These are phyloP conservation scores for Aegle marmelos DNA, from an alignment of 345 rosid genomes.

Conservation along the genomic window DNA sequence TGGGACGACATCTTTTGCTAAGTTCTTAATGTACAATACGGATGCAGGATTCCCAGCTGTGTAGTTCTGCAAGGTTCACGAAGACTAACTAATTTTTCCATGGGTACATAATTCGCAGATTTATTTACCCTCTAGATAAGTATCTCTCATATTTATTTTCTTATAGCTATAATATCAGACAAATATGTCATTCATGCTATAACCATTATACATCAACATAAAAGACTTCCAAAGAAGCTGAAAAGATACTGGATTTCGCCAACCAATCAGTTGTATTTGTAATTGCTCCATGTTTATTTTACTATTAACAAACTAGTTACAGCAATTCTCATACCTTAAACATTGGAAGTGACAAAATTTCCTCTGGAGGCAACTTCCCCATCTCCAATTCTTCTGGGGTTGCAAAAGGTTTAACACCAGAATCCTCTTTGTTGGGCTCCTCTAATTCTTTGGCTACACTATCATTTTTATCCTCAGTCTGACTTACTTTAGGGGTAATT, in stretches of 20 bases:
- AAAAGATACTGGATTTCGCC: background rate
- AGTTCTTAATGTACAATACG: constrained; percentile 83
- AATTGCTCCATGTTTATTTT: background rate
- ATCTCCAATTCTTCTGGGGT: constrained; percentile 61
- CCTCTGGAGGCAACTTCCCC: constrained; percentile 81
- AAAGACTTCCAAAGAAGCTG: background rate
- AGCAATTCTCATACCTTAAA: constrained; percentile 57
- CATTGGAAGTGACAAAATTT: constrained; percentile 84
- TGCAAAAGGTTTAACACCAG: constrained; percentile 42
- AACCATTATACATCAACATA: background rate
- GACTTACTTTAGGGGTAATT: constrained; percentile 56
- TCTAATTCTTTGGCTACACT: constrained; percentile 31
- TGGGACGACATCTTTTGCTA: constrained; percentile 71
- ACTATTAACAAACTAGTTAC: constrained; percentile 10
- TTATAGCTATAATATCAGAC: background rate
- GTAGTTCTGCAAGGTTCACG: constrained; percentile 63
- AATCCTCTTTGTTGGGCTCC: constrained; percentile 37
- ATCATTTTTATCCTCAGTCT: constrained; percentile 52
- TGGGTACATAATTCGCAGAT: too few species aligned
- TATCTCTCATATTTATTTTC: background rate
- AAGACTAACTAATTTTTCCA: background rate
- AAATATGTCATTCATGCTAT: background rate
- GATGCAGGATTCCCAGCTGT: constrained; percentile 78
- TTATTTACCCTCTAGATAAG: background rate
- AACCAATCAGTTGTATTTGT: background rate